These are phyloP conservation scores for Ophiocordyceps australis DNA, from an alignment of 2,329 filamentous ascomycete species.

Conservation along the genomic window DNA sequence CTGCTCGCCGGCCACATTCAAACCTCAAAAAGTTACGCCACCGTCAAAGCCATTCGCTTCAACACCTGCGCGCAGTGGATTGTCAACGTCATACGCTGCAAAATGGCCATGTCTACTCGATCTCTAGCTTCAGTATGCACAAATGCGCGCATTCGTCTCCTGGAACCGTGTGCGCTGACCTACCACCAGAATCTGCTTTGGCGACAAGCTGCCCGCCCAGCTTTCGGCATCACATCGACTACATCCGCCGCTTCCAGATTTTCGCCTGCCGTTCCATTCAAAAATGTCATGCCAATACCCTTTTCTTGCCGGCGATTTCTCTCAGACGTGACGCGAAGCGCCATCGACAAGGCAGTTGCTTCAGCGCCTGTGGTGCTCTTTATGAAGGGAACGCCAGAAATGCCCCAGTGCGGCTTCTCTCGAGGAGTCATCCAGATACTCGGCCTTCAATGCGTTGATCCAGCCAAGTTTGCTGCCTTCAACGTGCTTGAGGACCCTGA, in stretches of 20 bases:
- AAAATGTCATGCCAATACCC: no score
- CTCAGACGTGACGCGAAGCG: constrained; percentile 59
- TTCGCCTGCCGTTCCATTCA: no score
- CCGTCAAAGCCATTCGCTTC: no score
- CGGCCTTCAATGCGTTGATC: constrained; percentile 86
- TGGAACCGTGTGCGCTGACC: background rate
- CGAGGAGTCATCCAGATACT: constrained; percentile 89
- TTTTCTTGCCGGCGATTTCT: constrained; percentile 56
- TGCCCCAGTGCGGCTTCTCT: constrained; percentile 92
- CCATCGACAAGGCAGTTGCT: constrained; percentile 78
- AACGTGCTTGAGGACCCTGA: constrained; percentile 90
- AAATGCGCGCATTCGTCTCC: background rate
- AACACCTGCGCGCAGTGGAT: no score
- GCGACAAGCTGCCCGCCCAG: constrained; percentile 18
- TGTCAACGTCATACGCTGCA: no score
- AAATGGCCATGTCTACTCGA: constrained; percentile 10
- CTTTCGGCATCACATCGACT: no score
- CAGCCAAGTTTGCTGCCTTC: constrained; percentile 91
- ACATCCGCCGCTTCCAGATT: constrained; percentile 10
- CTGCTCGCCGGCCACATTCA: no score
- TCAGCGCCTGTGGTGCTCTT: constrained; percentile 91
- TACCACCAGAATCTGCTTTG: constrained; percentile 13
- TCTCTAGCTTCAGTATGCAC: constrained; percentile 7
- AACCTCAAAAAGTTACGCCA: no score
- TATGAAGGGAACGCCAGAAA: constrained; percentile 98